Evolutionary conservation across 345 rosid genomes (phyloP).

Genomic region (Clarkia xantiana): DNA sequence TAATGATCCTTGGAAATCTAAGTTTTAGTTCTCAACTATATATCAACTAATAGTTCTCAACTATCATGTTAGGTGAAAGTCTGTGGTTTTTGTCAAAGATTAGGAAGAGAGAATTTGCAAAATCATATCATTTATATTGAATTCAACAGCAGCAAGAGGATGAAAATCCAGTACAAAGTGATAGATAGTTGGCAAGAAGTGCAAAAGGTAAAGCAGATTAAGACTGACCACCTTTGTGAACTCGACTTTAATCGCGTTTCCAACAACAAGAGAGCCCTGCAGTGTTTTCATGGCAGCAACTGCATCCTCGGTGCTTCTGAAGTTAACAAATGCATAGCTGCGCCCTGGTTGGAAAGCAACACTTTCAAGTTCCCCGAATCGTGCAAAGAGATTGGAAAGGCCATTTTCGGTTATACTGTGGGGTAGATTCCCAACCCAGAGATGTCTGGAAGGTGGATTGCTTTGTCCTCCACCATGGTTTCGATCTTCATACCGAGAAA

Average conservation of each 20-base stretch:
- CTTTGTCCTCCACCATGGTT: conserved; percentile 15
- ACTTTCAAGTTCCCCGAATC: conserved; percentile 67
- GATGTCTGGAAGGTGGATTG: conserved; percentile 71
- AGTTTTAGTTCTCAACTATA: no score
- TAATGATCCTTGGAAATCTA: no score
- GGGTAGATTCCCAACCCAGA: conserved; percentile 87
- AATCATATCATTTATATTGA: no score
- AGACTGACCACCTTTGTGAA: conserved; percentile 98
- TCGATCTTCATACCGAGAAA: conserved; percentile 22
- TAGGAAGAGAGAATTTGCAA: no score
- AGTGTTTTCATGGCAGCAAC: conserved; percentile 57
- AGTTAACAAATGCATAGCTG: conserved; percentile 73
- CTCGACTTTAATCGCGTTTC: conserved; percentile 82
- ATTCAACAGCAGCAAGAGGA: no score
- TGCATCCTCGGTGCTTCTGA: conserved; percentile 50
- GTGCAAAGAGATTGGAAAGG: conserved; percentile 31
- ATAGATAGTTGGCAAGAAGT: background rate
- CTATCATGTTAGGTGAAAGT: no score
- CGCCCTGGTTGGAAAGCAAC: conserved; percentile 75
- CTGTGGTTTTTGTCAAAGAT: no score
- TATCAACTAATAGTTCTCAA: no score
- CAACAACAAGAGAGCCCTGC: conserved; percentile 61
- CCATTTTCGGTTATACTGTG: conserved; percentile 43
- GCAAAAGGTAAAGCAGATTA: conserved; percentile 16
- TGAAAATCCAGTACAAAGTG: no score